Evolutionary conservation across 257 asterid genomes (phyloP), one percentile per base, ranked within the genome.

Genomic region (Galeopsis tetrahit): DNA sequence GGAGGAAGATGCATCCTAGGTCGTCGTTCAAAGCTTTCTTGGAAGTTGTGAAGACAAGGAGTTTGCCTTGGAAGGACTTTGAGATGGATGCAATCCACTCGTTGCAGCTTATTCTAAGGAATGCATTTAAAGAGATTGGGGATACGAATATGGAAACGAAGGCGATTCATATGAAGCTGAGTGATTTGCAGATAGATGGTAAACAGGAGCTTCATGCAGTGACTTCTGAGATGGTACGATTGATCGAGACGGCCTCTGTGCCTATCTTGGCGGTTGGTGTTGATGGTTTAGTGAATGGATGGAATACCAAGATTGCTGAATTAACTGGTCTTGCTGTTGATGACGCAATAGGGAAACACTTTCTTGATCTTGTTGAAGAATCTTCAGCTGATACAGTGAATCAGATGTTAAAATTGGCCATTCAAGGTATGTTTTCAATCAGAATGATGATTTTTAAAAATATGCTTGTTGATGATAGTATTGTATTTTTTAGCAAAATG

Each of bases 41-140:
- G 48, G 98, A 94, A 81, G 97, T 87, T 36, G 96, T 91, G 63
- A 91, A 87, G 88, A 81, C 83, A 8, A 66, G 97, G 76, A 88
- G 96, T 75, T 74, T 86, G 8, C 90, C 96, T 48, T 93, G 98
- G 98, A 93, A 85, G 87, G 96, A 91, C 71, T 88, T 79, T 78
- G 97, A 91, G 86, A 91, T 93, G 98, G 98, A 91, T 67, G 96
- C 95, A 2, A 91, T 93, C 74, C 97, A 91, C 74, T 93, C 98
- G 10, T 75, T 93, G 90, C 98, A 93, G 86, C 92, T 93, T 61
- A 91, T 93, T 52, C 75, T 93, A 17, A 86, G 98, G 77, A 91
- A 91, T 21, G 83, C 97, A 0, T 84, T 81, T 68, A 87, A 85
- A 67, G 95, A 87, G 64, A 80, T 79, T 9, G 86, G 74, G 66